Conservation (phyloP, 2,329 filamentous ascomycete genomes). For the Colletotrichum spinosum region DNA sequence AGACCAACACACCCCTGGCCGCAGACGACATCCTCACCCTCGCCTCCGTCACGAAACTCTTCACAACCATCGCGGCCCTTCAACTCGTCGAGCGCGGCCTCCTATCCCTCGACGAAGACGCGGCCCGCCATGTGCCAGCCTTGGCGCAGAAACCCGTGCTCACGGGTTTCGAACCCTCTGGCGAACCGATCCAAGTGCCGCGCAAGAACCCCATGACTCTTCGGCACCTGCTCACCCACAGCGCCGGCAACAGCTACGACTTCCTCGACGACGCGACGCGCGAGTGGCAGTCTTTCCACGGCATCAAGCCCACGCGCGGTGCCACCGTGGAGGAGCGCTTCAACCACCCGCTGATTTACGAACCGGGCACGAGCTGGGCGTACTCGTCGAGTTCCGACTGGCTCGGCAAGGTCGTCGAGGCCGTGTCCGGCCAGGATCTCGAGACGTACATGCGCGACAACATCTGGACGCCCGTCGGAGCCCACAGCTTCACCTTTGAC, state of each 20-base stretch:
- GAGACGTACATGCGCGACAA: conserved; percentile 56
- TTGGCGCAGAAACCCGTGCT: conserved; percentile 60
- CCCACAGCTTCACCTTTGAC: conserved; percentile 31
- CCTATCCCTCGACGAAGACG: conserved; percentile 57
- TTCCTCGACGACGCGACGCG: conserved; percentile 49
- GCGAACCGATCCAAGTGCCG: conserved; percentile 50
- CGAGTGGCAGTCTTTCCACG: conserved; percentile 39
- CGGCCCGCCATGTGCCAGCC: conserved; percentile 59
- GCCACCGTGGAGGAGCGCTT: conserved; percentile 55
- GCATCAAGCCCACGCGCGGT: conserved; percentile 44
- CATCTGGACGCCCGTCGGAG: conserved; percentile 48
- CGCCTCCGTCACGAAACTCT: conserved; percentile 55
- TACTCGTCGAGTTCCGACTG: conserved; percentile 65
- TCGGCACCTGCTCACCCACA: conserved; percentile 63
- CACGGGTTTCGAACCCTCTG: conserved; percentile 56
- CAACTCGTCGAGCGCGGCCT: conserved; percentile 66
- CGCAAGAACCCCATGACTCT: conserved; percentile 57
- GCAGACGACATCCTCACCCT: conserved; percentile 51
- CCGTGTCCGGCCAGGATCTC: conserved; percentile 55
- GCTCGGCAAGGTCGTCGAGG: conserved; percentile 63
- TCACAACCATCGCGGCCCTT: conserved; percentile 64
- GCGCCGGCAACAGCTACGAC: conserved; percentile 60
- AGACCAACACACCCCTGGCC: conserved; percentile 46
- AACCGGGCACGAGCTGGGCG: conserved; percentile 63
- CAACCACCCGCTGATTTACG: conserved; percentile 57